phyloP scores from a whole-genome alignment of 306 rosid genomes.

The Bauhinia variegata region DNA sequence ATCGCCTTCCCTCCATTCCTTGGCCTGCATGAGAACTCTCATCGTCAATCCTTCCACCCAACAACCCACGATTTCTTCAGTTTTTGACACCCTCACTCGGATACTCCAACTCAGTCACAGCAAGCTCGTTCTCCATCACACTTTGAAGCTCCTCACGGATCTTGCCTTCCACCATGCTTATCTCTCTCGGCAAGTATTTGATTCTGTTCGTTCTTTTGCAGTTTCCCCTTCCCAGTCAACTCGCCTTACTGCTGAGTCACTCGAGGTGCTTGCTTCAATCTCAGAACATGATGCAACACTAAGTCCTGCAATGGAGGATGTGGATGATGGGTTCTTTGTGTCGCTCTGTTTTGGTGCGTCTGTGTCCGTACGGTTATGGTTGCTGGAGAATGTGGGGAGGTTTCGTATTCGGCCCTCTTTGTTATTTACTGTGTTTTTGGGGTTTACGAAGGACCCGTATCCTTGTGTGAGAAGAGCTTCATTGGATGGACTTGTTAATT shows the following conservation, averaged over 20 bases:
- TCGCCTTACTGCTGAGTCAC: conserved; percentile 52
- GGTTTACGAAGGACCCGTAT: conserved; percentile 83
- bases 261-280: conserved; percentile 46
- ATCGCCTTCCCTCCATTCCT: conserved; percentile 44
- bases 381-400: conserved; percentile 61
- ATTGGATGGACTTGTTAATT: conserved; percentile 66
- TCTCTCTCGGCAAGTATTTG: conserved; percentile 40
- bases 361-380: conserved; percentile 59
- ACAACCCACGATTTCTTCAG: conserved; percentile 43
- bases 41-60: conserved; percentile 67
- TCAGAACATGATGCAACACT: conserved; percentile 25
- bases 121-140: conserved; percentile 37
- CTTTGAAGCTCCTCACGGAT: conserved; percentile 63
- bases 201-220: conserved; percentile 39
- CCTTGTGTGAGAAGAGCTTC: conserved; percentile 69
- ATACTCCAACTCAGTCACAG: conserved; percentile 43
- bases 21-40: conserved; percentile 56
- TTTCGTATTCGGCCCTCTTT: conserved; percentile 49
- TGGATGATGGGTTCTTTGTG: conserved; percentile 61
- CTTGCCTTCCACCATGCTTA: conserved; percentile 44
- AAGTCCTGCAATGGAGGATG: conserved; percentile 28
- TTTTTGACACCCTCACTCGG: conserved; percentile 51
- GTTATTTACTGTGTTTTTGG: conserved; percentile 58
- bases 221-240: conserved; percentile 42
- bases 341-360: conserved; percentile 69